A percentile compares a stretch with the other conserved stretches of the same genome.
Evolutionary conservation across 441 rosid genomes (phyloP).

Genomic region (Gossypium davidsonii): DNA sequence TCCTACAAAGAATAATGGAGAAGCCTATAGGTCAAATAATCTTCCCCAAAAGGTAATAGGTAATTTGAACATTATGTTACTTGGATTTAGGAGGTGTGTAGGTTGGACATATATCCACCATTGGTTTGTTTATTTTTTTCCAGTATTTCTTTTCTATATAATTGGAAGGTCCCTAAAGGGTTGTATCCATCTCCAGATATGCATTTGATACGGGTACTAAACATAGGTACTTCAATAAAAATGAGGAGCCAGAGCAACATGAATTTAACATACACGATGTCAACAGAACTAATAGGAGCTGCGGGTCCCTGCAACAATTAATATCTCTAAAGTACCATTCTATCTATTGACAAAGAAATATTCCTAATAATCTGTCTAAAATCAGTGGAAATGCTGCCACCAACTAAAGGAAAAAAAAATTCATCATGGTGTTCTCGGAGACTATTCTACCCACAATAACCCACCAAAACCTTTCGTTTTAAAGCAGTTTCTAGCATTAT

Average conservation of each 20-base stretch:
- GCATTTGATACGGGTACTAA: not conserved
- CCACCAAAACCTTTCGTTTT: not conserved
- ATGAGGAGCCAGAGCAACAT: not conserved
- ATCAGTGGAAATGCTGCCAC: not conserved
- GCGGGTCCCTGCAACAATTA: not conserved
- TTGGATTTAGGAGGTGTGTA: too few species aligned
- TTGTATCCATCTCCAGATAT: not conserved
- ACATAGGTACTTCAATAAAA: not conserved
- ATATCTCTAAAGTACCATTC: not conserved
- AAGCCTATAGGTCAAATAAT: not conserved
- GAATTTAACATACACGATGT: not conserved
- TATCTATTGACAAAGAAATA: not conserved
- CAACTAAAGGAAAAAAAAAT: not conserved
- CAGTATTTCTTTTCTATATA: not conserved
- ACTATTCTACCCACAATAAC: not conserved
- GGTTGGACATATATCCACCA: not conserved
- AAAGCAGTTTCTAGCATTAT: not conserved
- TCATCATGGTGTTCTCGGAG: not conserved
- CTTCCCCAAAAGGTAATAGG: not conserved
- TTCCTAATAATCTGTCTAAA: not conserved
- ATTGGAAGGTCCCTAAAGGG: not conserved
- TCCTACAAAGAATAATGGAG: conserved; percentile 39
- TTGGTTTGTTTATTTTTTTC: not conserved
- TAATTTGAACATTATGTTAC: not conserved
- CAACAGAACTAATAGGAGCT: not conserved